Evolutionary conservation across 106 monocot species (phyloP).

Genomic region (Narthecium ossifragum): DNA sequence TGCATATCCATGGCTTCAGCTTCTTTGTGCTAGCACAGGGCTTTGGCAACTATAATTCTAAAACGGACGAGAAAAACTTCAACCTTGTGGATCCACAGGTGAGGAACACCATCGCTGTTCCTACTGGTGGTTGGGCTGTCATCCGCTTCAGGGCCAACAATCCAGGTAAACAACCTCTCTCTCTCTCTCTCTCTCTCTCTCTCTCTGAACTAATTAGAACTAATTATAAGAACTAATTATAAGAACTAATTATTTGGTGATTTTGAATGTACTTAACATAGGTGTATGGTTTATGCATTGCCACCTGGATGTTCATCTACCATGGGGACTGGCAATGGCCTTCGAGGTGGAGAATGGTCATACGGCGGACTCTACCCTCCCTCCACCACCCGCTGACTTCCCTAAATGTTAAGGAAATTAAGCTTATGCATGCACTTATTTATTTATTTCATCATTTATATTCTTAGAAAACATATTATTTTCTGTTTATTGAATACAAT

Average conservation of each 20-base stretch:
- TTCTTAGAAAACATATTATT: too few relatives aligned
- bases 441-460: too few relatives aligned
- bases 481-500: too few relatives aligned
- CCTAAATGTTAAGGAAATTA: conserved; percentile 19
- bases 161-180: conserved; percentile 18
- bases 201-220: not conserved
- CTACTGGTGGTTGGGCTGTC: conserved; percentile 27
- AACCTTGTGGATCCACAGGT: conserved; percentile 29
- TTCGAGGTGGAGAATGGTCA: conserved; percentile 19
- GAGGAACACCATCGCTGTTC: conserved; percentile 37
- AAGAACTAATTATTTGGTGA: not conserved
- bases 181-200: not conserved
- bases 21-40: conserved; percentile 35
- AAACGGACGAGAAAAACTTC: not conserved
- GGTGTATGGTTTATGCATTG: conserved; percentile 35
- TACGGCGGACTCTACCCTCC: conserved; percentile 6
- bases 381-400: conserved; percentile 15
- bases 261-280: too few relatives aligned
- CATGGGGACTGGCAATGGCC: conserved; percentile 10
- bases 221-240: not conserved
- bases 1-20: conserved; percentile 34
- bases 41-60: conserved; percentile 22
- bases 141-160: conserved; percentile 31
- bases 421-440: too few relatives aligned
- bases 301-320: conserved; percentile 19